phyloP scores from a whole-genome alignment of 108 stramenopile species.

The Pseudonitzschia delicatissima region DNA sequence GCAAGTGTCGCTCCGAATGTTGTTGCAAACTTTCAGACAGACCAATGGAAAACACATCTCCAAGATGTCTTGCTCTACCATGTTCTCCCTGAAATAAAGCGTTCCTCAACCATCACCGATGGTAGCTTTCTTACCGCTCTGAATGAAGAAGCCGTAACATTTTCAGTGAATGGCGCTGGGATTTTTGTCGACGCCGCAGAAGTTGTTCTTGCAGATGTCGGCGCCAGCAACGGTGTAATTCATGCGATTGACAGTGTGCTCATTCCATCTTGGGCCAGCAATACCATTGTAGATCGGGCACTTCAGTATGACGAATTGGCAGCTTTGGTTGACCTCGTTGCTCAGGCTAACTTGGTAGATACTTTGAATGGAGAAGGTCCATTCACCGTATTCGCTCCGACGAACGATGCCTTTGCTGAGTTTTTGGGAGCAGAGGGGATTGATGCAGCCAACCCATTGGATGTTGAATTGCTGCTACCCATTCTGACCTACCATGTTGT shows the following conservation, averaged over 20 bases:
- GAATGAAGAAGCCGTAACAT: conserved; percentile 4
- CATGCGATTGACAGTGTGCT: too few relatives aligned
- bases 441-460: background rate
- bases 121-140: background rate
- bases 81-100: background rate
- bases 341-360: conserved; percentile 26
- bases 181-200: background rate
- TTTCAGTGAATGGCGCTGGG: conserved; percentile 2
- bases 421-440: background rate
- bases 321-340: conserved; percentile 7
- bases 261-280: conserved; percentile 7
- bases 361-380: conserved; percentile 37
- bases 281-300: conserved; percentile 14
- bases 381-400: conserved; percentile 37
- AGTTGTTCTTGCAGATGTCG: conserved; percentile 12
- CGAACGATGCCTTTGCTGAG: conserved; percentile 40
- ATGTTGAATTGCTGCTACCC: conserved; percentile 6
- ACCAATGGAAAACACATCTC: conserved; percentile 7
- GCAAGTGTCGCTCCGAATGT: background rate
- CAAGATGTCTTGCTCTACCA: conserved; percentile 12
- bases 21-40: background rate
- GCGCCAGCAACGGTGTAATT: conserved; percentile 7
- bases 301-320: background rate
- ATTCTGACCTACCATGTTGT: conserved; percentile 45
- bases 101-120: conserved; percentile 3